A percentile compares a stretch with the other conserved stretches of the same genome.
These are phyloP conservation scores for Candida palmyrensis DNA, from an alignment of 805 yeast species.

Conservation along the genomic window DNA sequence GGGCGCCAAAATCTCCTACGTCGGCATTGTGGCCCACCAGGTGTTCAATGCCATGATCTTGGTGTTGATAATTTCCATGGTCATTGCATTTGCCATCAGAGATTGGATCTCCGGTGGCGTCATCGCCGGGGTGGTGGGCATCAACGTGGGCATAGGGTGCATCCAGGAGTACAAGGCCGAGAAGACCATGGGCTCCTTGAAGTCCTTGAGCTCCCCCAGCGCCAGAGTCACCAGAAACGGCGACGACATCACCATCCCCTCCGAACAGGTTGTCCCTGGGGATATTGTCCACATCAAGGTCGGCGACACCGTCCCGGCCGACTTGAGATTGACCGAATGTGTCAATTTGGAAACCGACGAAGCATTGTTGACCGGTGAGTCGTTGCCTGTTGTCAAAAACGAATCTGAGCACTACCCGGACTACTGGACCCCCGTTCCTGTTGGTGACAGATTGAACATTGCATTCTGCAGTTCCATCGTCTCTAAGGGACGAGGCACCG, in stretches of 20 bases:
- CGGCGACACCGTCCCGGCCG: constrained; percentile 78
- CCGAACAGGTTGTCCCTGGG: constrained; percentile 68
- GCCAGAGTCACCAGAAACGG: constrained; percentile 66
- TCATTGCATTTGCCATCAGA: constrained; percentile 63
- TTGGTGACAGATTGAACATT: constrained; percentile 72
- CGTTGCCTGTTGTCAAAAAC: constrained; percentile 58
- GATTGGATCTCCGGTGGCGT: constrained; percentile 87
- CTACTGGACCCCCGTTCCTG: constrained; percentile 38
- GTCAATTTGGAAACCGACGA: constrained; percentile 70
- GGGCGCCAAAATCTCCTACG: constrained; percentile 48
- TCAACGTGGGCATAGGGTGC: constrained; percentile 64
- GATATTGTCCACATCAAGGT: constrained; percentile 59
- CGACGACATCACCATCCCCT: constrained; percentile 48
- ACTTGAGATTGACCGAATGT: constrained; percentile 51
- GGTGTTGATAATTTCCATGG: constrained; percentile 64
- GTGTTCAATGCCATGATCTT: constrained; percentile 74
- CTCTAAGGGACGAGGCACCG: constrained; percentile 70
- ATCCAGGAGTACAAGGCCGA: constrained; percentile 72
- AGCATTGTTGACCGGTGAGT: constrained; percentile 63
- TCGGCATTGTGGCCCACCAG: constrained; percentile 58
- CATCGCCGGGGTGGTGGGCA: constrained; percentile 58
- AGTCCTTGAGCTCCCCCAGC: constrained; percentile 62
- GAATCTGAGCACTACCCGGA: constrained; percentile 34
- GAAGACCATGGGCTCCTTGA: constrained; percentile 71
- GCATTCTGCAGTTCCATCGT: constrained; percentile 66